These are phyloP conservation scores for Aspergillus brunneoviolaceus DNA, from an alignment of 2,329 filamentous ascomycete species.

Conservation along the genomic window DNA sequence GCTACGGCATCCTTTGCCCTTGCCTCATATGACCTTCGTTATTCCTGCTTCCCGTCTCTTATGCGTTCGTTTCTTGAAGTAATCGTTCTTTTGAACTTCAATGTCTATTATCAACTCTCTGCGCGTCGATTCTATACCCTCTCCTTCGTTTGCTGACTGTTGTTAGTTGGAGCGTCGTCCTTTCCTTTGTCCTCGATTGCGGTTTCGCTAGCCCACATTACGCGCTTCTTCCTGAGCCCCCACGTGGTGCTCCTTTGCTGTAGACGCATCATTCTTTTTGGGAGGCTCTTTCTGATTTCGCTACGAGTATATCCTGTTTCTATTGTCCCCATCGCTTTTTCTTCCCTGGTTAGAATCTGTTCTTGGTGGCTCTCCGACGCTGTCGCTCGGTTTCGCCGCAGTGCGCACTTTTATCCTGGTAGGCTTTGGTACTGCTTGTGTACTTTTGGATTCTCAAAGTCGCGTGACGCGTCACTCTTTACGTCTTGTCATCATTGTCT, in stretches of 20 bases:
- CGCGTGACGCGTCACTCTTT: constrained; percentile 20
- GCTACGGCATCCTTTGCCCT: constrained; percentile 7
- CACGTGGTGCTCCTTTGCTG: constrained; percentile 27
- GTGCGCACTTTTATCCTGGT: constrained; percentile 2
- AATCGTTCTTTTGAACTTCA: constrained; percentile 19
- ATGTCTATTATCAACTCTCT: constrained; percentile 25
- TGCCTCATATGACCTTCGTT: constrained; percentile 4
- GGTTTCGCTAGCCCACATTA: constrained; percentile 16
- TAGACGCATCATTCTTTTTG: constrained; percentile 31
- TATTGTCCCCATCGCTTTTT: constrained; percentile 15
- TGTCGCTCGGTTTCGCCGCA: background rate
- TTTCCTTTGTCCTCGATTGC: constrained; percentile 15
- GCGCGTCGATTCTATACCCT: constrained; percentile 16
- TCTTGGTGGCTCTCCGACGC: constrained; percentile 9
- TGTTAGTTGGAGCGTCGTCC: constrained; percentile 8
- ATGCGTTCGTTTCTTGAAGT: constrained; percentile 13
- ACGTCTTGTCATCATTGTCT: constrained; percentile 5
- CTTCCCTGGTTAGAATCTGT: constrained; percentile 14
- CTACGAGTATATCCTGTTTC: background rate
- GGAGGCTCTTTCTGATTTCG: constrained; percentile 31
- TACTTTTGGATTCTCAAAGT: constrained; percentile 10
- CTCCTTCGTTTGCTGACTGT: constrained; percentile 15
- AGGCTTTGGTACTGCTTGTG: constrained; percentile 11
- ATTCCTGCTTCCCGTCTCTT: constrained; percentile 5
- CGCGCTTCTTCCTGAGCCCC: constrained; percentile 20